Evolutionary conservation across 2,329 filamentous ascomycete genomes (phyloP).

Genomic region (Sporothrix phasma): DNA sequence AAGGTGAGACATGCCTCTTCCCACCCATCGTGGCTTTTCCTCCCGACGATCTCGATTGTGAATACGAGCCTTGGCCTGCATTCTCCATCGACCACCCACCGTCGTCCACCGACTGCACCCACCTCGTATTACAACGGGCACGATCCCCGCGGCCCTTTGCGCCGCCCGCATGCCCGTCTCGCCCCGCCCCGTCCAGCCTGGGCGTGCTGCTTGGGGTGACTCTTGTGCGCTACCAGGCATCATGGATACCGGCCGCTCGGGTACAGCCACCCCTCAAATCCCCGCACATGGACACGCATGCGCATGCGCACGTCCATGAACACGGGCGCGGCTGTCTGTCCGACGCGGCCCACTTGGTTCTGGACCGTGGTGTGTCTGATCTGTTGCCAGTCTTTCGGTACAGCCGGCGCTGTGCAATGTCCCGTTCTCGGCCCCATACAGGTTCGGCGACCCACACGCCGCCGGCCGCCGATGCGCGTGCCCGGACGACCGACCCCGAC

Average conservation of each 20-base stretch:
- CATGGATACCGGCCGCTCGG: no score
- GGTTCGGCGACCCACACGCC: not conserved
- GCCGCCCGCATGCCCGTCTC: not conserved
- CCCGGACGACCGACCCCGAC: not conserved
- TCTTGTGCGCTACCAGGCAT: not conserved
- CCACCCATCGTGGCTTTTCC: not conserved
- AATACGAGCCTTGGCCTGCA: not conserved
- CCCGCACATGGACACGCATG: no score
- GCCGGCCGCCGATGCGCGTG: not conserved
- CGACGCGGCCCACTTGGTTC: slow-evolving; percentile 20
- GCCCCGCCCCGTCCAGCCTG: slow-evolving; percentile 4
- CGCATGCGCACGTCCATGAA: no score
- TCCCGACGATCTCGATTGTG: not conserved
- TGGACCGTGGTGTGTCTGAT: slow-evolving; percentile 16
- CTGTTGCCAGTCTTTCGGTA: slow-evolving; percentile 33
- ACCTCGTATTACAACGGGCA: not conserved
- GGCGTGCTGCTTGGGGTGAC: not conserved
- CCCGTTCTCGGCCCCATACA: not conserved
- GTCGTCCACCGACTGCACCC: not conserved
- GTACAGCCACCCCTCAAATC: no score
- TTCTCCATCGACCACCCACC: not conserved
- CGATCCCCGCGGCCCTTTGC: not conserved
- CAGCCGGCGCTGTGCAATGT: slow-evolving; percentile 30
- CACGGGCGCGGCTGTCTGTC: slow-evolving; percentile 4
- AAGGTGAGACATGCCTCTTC: not conserved